Conservation (phyloP, 768 basidiomycete species). For the Austroboletus eburneus region DNA sequence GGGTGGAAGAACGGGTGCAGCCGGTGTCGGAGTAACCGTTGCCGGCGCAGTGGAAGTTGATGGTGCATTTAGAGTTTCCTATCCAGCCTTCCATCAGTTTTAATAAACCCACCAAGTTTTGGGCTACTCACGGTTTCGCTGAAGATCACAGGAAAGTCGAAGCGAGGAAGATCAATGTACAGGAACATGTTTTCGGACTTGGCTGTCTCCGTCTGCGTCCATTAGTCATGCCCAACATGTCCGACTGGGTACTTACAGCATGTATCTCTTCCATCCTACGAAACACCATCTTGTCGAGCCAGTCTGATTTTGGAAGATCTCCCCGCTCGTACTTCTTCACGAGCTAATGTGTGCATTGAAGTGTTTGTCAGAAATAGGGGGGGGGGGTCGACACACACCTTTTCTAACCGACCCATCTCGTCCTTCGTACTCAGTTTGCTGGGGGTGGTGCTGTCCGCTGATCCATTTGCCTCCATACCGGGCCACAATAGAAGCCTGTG, state of each 20-base stretch:
- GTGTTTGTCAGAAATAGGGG: neutral
- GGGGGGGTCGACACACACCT: slow-evolving; percentile 44
- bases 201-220: slow-evolving; percentile 74
- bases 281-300: slow-evolving; percentile 92
- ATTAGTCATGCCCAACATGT: slow-evolving; percentile 1
- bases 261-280: slow-evolving; percentile 95
- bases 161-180: slow-evolving; percentile 92
- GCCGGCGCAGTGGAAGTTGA: slow-evolving; percentile 41
- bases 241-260: slow-evolving; percentile 48
- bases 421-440: slow-evolving; percentile 79
- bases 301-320: slow-evolving; percentile 90
- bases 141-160: slow-evolving; percentile 96
- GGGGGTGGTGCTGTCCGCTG: slow-evolving; percentile 75
- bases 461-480: slow-evolving; percentile 81
- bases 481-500: slow-evolving; percentile 85
- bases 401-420: slow-evolving; percentile 94
- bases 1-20: slow-evolving; percentile 38
- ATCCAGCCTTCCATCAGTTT: neutral
- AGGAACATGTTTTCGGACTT: slow-evolving; percentile 94
- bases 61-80: slow-evolving; percentile 41
- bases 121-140: slow-evolving; percentile 69
- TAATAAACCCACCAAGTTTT: neutral
- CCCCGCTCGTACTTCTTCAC: slow-evolving; percentile 97
- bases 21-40: slow-evolving; percentile 39
- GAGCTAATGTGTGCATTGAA: slow-evolving; percentile 39